A percentile compares a stretch with the other conserved stretches of the same genome.
Evolutionary conservation across 2,329 filamentous ascomycete genomes (phyloP).

Genomic region (Pseudogymnoascus sp.): DNA sequence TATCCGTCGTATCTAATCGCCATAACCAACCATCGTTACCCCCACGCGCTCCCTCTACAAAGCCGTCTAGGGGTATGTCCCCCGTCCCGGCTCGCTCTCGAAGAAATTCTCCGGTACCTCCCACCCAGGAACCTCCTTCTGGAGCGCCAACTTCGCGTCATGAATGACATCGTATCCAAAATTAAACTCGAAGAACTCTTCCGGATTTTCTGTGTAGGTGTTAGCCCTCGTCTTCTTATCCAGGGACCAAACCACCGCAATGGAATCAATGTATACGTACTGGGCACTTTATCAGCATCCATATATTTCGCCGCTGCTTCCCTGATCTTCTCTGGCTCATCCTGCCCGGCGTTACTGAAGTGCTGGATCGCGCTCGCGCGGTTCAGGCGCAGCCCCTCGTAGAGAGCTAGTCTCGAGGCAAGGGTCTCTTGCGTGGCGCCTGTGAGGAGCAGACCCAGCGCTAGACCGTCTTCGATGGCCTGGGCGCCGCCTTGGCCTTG

Average conservation of each 20-base stretch:
- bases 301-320: slow-evolving; percentile 24
- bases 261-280: slow-evolving; percentile 17
- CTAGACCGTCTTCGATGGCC: slow-evolving; percentile 28
- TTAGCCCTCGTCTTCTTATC: background rate
- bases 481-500: slow-evolving; percentile 28
- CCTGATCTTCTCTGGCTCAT: slow-evolving; percentile 24
- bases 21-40: background rate
- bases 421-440: slow-evolving; percentile 17
- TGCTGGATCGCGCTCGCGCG: slow-evolving; percentile 32
- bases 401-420: slow-evolving; percentile 22
- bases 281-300: slow-evolving; percentile 24
- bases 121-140: slow-evolving; percentile 13
- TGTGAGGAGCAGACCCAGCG: slow-evolving; percentile 23
- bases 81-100: slow-evolving; percentile 12
- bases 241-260: background rate
- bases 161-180: slow-evolving; percentile 24
- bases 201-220: slow-evolving; percentile 17
- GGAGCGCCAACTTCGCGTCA: slow-evolving; percentile 10
- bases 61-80: slow-evolving; percentile 14
- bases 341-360: slow-evolving; percentile 31
- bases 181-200: slow-evolving; percentile 22
- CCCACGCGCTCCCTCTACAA: background rate
- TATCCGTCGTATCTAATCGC: background rate
- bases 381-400: slow-evolving; percentile 25
- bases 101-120: slow-evolving; percentile 17